Base-by-base conservation (phyloP, 2,329 filamentous ascomycete species). In the Monilinia fructigena region DNA sequence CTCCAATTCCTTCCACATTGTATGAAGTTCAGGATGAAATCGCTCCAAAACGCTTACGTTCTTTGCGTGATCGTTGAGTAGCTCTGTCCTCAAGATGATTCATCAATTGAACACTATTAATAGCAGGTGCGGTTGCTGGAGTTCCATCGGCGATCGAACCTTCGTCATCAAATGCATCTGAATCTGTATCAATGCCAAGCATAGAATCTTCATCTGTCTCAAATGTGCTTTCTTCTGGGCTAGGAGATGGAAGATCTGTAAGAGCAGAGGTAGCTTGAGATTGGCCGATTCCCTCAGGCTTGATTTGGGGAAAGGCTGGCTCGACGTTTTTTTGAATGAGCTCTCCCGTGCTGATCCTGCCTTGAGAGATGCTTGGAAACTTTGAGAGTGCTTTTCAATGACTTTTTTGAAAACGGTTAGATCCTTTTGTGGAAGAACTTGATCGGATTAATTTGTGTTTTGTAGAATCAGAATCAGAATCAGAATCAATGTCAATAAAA, bases 1-100 rank as follows among this genome's bases (percentile, higher is more conserved):
- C 75, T 89, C 82, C 2, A 98, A 80, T 31, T 90, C 86, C 4
- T 85, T 78, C 95, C 95, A 99, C 91, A 98, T 96, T 0, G 88
- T 91, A 54, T 79, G 81, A 52, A 99, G 84, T 64, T 88, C 85
- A 0, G 94, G 93, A 75, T 99, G 95, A 61, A 90, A 82, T 26
- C 79, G 77, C 72, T 93, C 91, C 1, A 97, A 85, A 85, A 69
- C 89, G 88, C 65, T 81, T 79, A 62, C 92, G 86, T 78, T 91
- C 81, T 45, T 74, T 79, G 70, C 75, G 74, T 40, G 73, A 71
- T 50, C 79, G 73, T 62, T 74, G 73, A 31, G 42, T 69, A 74
- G 80, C 5, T 74, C 79, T 26, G 78, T 81, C 54, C 53, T 70
- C 70, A 26, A 65, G n/a, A 8, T 54, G 11, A 42, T 69, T 70